Evolutionary conservation across 768 basidiomycete genomes (phyloP).

Genomic region (Suillus spraguei): DNA sequence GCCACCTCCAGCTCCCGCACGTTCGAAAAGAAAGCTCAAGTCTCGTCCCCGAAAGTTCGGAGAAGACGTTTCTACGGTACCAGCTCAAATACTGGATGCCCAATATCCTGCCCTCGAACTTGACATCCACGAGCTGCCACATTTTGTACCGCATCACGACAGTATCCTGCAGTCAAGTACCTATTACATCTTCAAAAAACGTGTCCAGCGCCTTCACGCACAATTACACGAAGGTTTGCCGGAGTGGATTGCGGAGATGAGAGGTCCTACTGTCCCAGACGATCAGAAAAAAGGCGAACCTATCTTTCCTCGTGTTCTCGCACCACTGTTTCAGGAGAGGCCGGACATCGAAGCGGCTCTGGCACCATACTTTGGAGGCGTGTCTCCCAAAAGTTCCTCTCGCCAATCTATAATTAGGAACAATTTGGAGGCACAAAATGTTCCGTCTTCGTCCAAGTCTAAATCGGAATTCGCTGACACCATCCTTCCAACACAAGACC

Average conservation of each 20-base stretch:
- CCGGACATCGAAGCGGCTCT: not conserved
- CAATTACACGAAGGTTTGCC: not conserved
- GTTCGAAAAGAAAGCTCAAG: conserved; percentile 1
- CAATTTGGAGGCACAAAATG: not conserved
- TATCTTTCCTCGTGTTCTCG: conserved; percentile 1
- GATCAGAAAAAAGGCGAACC: not conserved
- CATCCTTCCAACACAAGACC: not conserved
- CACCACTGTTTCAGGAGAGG: not conserved
- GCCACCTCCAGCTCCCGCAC: conserved; percentile 2
- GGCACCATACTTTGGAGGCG: not conserved
- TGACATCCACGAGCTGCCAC: not conserved
- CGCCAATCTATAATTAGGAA: not conserved
- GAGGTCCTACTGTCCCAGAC: too few species aligned
- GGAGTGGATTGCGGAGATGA: not conserved
- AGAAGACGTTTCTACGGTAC: conserved; percentile 1
- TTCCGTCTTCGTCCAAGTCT: not conserved
- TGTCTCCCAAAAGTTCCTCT: not conserved
- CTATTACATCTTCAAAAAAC: not conserved
- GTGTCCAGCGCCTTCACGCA: not conserved
- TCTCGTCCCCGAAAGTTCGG: conserved; percentile 1
- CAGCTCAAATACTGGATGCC: conserved; percentile 15
- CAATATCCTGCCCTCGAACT: conserved; percentile 12
- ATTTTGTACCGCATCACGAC: not conserved
- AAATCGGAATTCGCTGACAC: not conserved
- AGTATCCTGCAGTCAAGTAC: not conserved